Conservation (phyloP, 495 filamentous ascomycete genomes). For the Penicillium riverlandense region DNA sequence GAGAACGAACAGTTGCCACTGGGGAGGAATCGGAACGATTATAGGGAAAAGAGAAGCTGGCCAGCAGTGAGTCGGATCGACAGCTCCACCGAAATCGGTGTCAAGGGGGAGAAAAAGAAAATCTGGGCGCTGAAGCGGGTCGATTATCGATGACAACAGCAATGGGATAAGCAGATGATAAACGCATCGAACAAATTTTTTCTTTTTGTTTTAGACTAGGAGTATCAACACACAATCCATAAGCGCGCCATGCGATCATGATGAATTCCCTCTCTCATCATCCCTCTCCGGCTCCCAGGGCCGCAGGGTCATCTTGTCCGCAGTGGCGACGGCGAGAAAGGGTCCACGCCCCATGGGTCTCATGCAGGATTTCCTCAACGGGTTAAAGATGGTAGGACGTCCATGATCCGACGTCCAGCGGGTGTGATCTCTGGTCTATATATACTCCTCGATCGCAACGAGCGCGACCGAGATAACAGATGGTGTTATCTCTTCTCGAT, state of each 20-base stretch:
- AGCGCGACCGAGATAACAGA: too few relatives aligned
- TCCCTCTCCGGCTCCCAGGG: not conserved
- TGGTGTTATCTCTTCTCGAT: too few relatives aligned
- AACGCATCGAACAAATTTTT: too few relatives aligned
- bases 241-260: not conserved
- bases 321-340: not conserved
- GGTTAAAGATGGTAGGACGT: too few relatives aligned
- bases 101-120: constrained; percentile 5
- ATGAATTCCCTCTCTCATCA: not conserved
- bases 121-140: not conserved
- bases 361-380: too few relatives aligned
- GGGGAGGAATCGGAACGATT: too few relatives aligned
- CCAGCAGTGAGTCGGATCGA: too few relatives aligned
- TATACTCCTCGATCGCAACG: too few relatives aligned
- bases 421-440: too few relatives aligned
- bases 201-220: too few relatives aligned
- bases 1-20: not conserved
- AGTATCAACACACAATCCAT: not conserved
- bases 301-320: not conserved
- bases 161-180: constrained; percentile 5
- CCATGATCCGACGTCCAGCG: too few relatives aligned
- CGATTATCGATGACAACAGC: constrained; percentile 6
- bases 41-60: too few relatives aligned
- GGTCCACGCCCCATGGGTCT: not conserved
- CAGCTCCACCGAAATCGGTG: not conserved